Percentiles rank a stretch among this genome's conserved stretches.
These are phyloP conservation scores for Hyaloscypha variabilis DNA, from an alignment of 495 filamentous ascomycete genomes.

Conservation along the genomic window DNA sequence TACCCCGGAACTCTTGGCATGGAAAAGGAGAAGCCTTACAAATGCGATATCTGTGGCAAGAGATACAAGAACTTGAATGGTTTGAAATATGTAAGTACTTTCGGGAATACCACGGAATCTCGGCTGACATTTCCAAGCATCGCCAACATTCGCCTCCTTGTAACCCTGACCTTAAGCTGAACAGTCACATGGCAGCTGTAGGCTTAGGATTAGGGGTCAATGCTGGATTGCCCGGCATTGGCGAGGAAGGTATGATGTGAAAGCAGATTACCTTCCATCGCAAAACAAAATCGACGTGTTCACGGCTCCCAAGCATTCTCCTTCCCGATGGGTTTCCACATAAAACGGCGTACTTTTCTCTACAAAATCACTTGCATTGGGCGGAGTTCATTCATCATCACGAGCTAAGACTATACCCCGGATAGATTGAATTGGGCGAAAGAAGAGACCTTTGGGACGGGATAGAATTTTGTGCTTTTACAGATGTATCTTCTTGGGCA, in stretches of 20 bases:
- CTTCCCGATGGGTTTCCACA: neutral
- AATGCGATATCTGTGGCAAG: constrained; percentile 95
- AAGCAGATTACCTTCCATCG: neutral
- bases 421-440: constrained; percentile 23
- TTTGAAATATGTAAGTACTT: constrained; percentile 72
- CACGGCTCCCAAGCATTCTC: constrained; percentile 1
- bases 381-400: constrained; percentile 23
- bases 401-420: constrained; percentile 24
- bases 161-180: constrained; percentile 44
- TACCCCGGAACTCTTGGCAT: constrained; percentile 97
- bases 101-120: neutral
- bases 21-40: constrained; percentile 99
- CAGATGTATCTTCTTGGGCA: constrained; percentile 7
- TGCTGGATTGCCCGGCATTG: constrained; percentile 33
- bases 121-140: constrained; percentile 51
- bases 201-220: constrained; percentile 31
- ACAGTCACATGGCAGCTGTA: constrained; percentile 30
- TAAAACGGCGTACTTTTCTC: constrained; percentile 19
- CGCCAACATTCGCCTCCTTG: constrained; percentile 83
- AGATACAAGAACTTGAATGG: constrained; percentile 99
- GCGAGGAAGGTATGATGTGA: constrained; percentile 35
- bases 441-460: constrained; percentile 9
- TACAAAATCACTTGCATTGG: constrained; percentile 23
- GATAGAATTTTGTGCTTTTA: constrained; percentile 8
- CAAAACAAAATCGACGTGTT: neutral